Base-by-base conservation (phyloP, 78 protist genomes). In the Tieghemostelium lacteum region DNA sequence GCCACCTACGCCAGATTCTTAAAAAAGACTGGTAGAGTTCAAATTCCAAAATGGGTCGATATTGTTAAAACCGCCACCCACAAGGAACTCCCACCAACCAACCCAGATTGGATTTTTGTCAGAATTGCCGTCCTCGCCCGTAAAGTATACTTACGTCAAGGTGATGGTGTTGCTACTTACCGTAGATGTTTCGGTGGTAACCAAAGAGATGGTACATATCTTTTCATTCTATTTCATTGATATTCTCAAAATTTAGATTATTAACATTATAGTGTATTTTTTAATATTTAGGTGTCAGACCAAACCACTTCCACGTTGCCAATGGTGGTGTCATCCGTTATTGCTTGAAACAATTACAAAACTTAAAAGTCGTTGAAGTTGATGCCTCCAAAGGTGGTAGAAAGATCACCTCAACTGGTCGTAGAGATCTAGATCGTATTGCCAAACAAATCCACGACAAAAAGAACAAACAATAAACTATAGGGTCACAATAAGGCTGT, bases 101-200 rank as follows among this genome's bases (percentile, higher is more conserved):
- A 99, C 95, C 97, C 98, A 37, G 99, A 98, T 91, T 99, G 99
- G 99, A 98, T 80, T 93, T 99, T 92, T 98, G 70, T 95, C 75
- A 97, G 99, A 54, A 73, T 87, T 42, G 98, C 98, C 45, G 61
- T 97, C 37, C 88, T 97, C 29, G 97, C 97, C 72, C 94, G 98
- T 65, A 94, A 86, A 34, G 78, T 97, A 29, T 97, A 97, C 92
- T 12, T 97, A 42, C 75, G 96, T 31, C 88, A 87, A 36, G 93
- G 93, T 26, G 71, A 63, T 62, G 98, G 98, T 50, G 95, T 97
- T 24, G 96, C 85, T 36, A 62, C 65, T 20, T 85, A 95, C 94
- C 26, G 75, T 52, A 49, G 64, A 49, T 58, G 52, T 64, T 97
- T 64, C 37, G 97, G 98, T 60, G 94, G 92, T 34, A 73, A 91